Percentiles rank a stretch among this genome's conserved stretches.
These are phyloP conservation scores for Vigna hirtella DNA, from an alignment of 306 rosid species.

Conservation along the genomic window DNA sequence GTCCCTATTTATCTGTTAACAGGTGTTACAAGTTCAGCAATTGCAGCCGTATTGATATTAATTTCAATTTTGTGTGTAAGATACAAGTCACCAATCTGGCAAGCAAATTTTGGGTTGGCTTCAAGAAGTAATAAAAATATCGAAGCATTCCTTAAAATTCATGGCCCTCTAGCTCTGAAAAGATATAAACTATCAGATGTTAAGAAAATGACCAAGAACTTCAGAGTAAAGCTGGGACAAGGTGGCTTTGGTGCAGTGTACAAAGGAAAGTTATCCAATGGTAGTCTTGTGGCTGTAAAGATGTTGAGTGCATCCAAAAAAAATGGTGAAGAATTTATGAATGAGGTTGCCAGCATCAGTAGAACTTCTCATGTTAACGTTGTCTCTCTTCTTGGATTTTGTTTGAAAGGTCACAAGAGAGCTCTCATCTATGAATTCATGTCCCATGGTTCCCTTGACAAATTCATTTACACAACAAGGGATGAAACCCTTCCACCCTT, in stretches of 20 bases:
- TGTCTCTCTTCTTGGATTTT: conserved; percentile 56
- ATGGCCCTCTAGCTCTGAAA: conserved; percentile 34
- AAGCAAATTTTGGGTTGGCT: background rate
- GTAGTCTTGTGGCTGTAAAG: background rate
- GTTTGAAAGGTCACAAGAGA: conserved; percentile 45
- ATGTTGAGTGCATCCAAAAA: conserved; percentile 5
- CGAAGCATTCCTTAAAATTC: conserved; percentile 44
- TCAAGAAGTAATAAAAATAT: background rate
- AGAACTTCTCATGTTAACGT: conserved; percentile 48
- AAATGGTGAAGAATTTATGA: conserved; percentile 16
- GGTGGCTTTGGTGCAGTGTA: conserved; percentile 41
- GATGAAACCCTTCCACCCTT: conserved; percentile 5
- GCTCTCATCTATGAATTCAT: conserved; percentile 57
- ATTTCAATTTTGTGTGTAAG: background rate
- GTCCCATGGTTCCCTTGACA: conserved; percentile 62
- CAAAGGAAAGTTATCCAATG: no score
- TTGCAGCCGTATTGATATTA: background rate
- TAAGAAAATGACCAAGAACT: conserved; percentile 51
- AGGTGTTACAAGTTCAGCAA: background rate
- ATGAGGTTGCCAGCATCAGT: conserved; percentile 44
- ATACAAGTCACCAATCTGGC: background rate
- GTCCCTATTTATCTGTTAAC: background rate
- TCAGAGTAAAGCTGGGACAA: conserved; percentile 48
- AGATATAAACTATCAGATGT: conserved; percentile 44
- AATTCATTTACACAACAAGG: conserved; percentile 34